Conservation (phyloP, 116 monocot species). For the Iris pallida region DNA sequence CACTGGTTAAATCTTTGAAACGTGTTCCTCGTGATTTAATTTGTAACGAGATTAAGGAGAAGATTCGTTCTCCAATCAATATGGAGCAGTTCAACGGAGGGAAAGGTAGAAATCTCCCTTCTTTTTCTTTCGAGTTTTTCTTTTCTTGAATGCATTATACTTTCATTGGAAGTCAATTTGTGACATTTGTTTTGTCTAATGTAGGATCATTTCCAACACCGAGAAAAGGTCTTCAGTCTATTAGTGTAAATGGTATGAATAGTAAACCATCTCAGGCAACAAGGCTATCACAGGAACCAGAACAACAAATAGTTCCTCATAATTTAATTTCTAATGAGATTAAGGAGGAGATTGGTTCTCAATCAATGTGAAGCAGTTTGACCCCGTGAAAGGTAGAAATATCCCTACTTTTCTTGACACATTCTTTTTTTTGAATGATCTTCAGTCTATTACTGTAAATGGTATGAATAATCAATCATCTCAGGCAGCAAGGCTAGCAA, state of each 20-base stretch:
- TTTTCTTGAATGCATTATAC: not conserved
- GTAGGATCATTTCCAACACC: conserved; percentile 14
- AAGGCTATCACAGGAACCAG: not conserved
- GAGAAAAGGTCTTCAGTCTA: no score
- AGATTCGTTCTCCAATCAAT: conserved; percentile 20
- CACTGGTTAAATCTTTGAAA: conserved; percentile 23
- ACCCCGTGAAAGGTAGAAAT: no score
- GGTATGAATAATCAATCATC: no score
- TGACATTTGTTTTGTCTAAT: conserved; percentile 1
- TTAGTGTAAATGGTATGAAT: conserved; percentile 5
- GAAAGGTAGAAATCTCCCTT: conserved; percentile 13
- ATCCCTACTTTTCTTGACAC: no score
- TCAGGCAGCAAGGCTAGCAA: no score
- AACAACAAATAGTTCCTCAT: no score
- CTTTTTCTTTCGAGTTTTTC: not conserved
- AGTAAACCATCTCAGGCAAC: not conserved
- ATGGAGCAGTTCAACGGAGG: conserved; percentile 5
- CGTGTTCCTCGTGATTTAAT: conserved; percentile 18
- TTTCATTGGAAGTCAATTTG: not conserved
- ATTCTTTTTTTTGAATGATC: no score
- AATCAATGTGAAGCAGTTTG: no score
- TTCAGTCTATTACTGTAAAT: no score
- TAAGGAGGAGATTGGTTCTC: no score
- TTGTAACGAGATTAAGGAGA: conserved; percentile 20
- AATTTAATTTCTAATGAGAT: no score